Base-by-base conservation (phyloP, 108 stramenopile species). In the Fistulifera pelliculosa region DNA sequence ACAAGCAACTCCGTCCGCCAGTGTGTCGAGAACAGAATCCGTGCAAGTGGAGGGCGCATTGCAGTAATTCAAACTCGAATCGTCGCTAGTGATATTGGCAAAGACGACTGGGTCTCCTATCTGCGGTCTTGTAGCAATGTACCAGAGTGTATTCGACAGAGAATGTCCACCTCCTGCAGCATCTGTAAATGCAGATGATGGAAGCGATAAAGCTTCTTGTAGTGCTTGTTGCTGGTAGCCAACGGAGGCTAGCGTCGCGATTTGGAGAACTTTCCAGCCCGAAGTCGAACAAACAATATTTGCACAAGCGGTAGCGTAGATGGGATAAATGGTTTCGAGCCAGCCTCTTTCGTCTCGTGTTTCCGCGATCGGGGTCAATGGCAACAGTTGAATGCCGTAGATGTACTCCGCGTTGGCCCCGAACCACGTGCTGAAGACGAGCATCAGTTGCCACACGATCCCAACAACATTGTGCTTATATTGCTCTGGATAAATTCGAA, bases 321-420 rank as follows among this genome's bases (percentile, higher is more conserved):
- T 57, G 12, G 77, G 62, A 49, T 94, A 89, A 54, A 96, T 66
- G 47, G 81, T 66, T 24, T 81, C 61, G 12, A 87, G 56, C 95
- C 95, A 94, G 26, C 81, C 73, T 26, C 69, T 41, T 39, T 70
- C 64, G 59, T 95, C 93, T 47, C 94, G 54, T n/a, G 62, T 27
- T 73, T 95, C 96, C 7, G 89, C 81, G 22, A 88, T 74, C 0
- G 83, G 74, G 3, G 92, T 96, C 10, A 95, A 54, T 1, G 94
- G 93, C 23, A 96, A 44, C 19, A 96, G 76, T 53, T 96, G 90
- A 42, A 93, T 92, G 1, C 90, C 90, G 62, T 76, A 80, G 0
- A 82, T 74, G 0, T 87, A 66, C 42, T 71, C 85, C 8, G 73
- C 66, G 21, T 70, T 59, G 42, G 56, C 41, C 5, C 81, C 80